Conservation (phyloP, 768 basidiomycete species). For the Dendrothele bispora region DNA sequence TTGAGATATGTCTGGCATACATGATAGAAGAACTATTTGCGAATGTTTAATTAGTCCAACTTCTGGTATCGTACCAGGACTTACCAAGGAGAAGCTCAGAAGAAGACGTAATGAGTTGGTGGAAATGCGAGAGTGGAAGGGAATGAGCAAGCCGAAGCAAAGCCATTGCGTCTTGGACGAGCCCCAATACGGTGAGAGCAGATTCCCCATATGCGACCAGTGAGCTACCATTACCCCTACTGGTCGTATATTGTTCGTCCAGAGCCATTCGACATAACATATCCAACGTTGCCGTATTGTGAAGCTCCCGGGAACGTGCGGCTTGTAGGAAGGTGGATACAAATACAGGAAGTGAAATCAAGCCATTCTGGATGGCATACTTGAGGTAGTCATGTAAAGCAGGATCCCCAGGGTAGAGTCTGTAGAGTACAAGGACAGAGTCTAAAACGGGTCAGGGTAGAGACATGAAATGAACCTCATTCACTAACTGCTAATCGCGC, state of each 20-base stretch:
- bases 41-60: not conserved
- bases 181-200: slow-evolving; percentile 47
- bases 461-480: not conserved
- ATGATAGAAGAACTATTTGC: slow-evolving; percentile 50
- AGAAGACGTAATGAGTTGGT: slow-evolving; percentile 56
- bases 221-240: slow-evolving; percentile 52
- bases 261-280: slow-evolving; percentile 67
- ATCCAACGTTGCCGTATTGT: slow-evolving; percentile 65
- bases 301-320: slow-evolving; percentile 62
- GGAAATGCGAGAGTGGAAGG: slow-evolving; percentile 55
- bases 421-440: slow-evolving; percentile 66
- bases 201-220: slow-evolving; percentile 52
- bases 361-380: slow-evolving; percentile 52
- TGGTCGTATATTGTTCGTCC: slow-evolving; percentile 62
- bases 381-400: slow-evolving; percentile 67
- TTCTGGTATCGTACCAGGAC: not conserved
- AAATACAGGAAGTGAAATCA: slow-evolving; percentile 59
- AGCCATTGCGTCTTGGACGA: slow-evolving; percentile 59
- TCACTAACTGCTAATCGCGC: slow-evolving; percentile 60
- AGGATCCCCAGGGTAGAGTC: slow-evolving; percentile 69
- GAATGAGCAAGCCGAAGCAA: slow-evolving; percentile 59
- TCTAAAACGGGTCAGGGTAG: slow-evolving; percentile 39
- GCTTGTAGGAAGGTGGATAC: slow-evolving; percentile 68
- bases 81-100: slow-evolving; percentile 55
- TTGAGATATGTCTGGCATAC: slow-evolving; percentile 60